Evolutionary conservation across 202 grass and related monocot genomes (phyloP), one percentile per base, ranked within the genome.

Genomic region (Digitaria exilis): DNA sequence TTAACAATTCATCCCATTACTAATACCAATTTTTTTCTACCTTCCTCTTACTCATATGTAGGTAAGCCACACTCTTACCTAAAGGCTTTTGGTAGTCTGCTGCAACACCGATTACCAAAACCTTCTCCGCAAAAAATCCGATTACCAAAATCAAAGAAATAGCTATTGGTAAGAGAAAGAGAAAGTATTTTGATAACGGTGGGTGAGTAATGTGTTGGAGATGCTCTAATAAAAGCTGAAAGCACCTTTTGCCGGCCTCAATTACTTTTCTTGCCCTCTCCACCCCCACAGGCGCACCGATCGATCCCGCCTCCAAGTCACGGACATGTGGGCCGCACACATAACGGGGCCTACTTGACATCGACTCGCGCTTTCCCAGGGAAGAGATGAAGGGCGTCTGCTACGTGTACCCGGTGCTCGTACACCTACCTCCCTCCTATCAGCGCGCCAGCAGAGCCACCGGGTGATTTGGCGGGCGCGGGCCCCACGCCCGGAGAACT

Each of bases 151-250:
- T n/a, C n/a, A n/a, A n/a, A n/a, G n/a, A n/a, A n/a, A n/a, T n/a
- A n/a, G n/a, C n/a, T n/a, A n/a, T n/a, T n/a, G n/a, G n/a, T n/a
- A n/a, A n/a, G n/a, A n/a, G n/a, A n/a, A n/a, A n/a, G n/a, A n/a
- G n/a, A n/a, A n/a, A n/a, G n/a, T n/a, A n/a, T n/a, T n/a, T n/a
- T n/a, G n/a, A n/a, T n/a, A n/a, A n/a, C n/a, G n/a, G n/a, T n/a
- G n/a, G n/a, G n/a, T n/a, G n/a, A n/a, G n/a, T n/a, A n/a, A n/a
- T n/a, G n/a, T n/a, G n/a, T n/a, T n/a, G n/a, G n/a, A n/a, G n/a
- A n/a, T n/a, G n/a, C n/a, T n/a, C n/a, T n/a, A 58, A 28, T 28
- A 70, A 89, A 85, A 71, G 70, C 43, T 14, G 71, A 81, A 89
- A 80, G 82, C 76, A 61, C 76, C 69, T 69, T 68, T 63, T 28